Evolutionary conservation across 345 rosid genomes (phyloP).

Genomic region (Bretschneidera sinensis): DNA sequence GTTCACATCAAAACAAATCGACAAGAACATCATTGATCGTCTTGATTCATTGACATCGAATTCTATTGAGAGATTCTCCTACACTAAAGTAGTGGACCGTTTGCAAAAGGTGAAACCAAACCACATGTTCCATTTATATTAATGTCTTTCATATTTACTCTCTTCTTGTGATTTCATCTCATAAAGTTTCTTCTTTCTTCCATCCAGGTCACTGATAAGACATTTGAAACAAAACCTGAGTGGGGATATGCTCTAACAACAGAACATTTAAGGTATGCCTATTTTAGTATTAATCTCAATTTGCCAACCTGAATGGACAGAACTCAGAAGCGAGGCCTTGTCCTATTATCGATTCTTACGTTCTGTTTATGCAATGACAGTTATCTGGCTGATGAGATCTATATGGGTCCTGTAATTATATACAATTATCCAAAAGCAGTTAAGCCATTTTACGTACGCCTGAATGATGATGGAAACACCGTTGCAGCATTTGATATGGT

Average conservation of each 20-base stretch:
- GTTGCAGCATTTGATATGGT: slow-evolving; percentile 93
- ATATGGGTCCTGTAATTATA: slow-evolving; percentile 53
- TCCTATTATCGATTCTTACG: neutral
- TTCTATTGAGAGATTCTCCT: slow-evolving; percentile 49
- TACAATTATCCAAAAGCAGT: slow-evolving; percentile 59
- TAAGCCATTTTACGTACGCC: slow-evolving; percentile 59
- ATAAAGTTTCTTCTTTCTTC: neutral
- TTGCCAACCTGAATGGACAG: neutral
- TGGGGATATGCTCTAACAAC: slow-evolving; percentile 61
- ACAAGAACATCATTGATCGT: slow-evolving; percentile 41
- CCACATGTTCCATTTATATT: no score
- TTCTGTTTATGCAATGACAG: slow-evolving; percentile 39
- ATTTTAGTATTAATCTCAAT: neutral
- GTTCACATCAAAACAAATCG: slow-evolving; percentile 57
- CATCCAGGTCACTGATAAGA: slow-evolving; percentile 43
- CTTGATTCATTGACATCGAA: slow-evolving; percentile 41
- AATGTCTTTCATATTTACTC: neutral
- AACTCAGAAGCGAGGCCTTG: neutral
- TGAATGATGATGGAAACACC: slow-evolving; percentile 68
- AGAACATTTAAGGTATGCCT: slow-evolving; percentile 74
- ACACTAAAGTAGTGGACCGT: slow-evolving; percentile 51
- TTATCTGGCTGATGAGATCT: slow-evolving; percentile 63
- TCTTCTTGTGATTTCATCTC: neutral
- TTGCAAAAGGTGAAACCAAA: slow-evolving; percentile 45
- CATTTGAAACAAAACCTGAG: slow-evolving; percentile 48